Conservation (phyloP, 768 basidiomycete genomes). For the Neoboletus subvelutipes region DNA sequence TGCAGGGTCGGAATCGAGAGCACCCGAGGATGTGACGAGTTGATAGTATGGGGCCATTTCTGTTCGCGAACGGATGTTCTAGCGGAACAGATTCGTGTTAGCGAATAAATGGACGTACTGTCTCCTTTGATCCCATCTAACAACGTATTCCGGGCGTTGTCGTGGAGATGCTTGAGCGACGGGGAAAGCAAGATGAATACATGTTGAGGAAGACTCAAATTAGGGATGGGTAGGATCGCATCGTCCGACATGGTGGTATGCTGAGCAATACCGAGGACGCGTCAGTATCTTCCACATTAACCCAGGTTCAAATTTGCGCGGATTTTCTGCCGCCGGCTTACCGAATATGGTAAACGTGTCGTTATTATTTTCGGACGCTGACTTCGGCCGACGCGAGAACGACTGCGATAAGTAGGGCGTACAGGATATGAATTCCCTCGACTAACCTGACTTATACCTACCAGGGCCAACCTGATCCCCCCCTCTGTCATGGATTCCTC, state of each 20-base stretch:
- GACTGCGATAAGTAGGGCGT: no score
- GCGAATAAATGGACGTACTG: constrained; percentile 47
- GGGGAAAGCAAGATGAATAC: constrained; percentile 71
- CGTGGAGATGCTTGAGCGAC: constrained; percentile 60
- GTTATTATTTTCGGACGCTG: no score
- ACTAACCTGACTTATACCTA: no score
- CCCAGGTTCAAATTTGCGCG: no score
- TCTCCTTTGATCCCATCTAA: constrained; percentile 66
- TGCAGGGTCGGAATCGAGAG: constrained; percentile 42
- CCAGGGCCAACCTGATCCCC: constrained; percentile 13
- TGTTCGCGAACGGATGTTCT: constrained; percentile 28
- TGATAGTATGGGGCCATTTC: constrained; percentile 90
- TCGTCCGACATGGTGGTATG: constrained; percentile 74
- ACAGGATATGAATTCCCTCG: no score
- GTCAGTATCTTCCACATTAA: constrained; percentile 15
- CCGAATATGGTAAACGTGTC: no score
- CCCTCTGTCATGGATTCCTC: constrained; percentile 40
- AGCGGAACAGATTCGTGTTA: not conserved
- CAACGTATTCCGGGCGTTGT: constrained; percentile 60
- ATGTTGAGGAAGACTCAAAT: constrained; percentile 77
- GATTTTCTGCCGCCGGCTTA: no score
- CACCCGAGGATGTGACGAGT: constrained; percentile 50
- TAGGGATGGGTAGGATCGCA: constrained; percentile 80
- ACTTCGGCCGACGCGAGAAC: no score
- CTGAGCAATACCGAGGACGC: constrained; percentile 9